Evolutionary conservation across 2,329 filamentous ascomycete species (phyloP).

Genomic region (Zymoseptoria ardabiliae): DNA sequence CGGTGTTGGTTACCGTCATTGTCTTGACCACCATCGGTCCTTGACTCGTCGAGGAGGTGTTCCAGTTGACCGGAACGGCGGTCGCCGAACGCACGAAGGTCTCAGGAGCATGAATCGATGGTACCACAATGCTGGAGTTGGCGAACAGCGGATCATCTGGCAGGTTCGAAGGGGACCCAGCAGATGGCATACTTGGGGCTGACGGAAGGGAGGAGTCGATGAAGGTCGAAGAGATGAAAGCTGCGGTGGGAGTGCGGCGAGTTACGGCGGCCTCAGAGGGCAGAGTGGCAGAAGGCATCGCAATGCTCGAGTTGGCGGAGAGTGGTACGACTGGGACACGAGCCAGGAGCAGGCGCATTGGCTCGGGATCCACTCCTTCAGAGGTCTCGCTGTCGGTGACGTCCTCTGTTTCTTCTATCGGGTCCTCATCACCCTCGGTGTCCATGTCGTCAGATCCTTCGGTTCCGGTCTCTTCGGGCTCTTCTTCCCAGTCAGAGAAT

Average conservation of each 20-base stretch:
- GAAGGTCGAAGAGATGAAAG: background rate
- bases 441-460: background rate
- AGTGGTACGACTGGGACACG: too few species aligned
- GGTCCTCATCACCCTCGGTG: too few species aligned
- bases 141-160: background rate
- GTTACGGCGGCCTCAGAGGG: too few species aligned
- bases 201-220: too few species aligned
- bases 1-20: background rate
- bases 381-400: too few species aligned
- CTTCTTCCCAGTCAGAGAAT: background rate
- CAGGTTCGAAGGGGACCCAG: background rate
- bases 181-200: background rate
- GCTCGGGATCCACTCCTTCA: too few species aligned
- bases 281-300: too few species aligned
- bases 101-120: background rate
- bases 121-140: background rate
- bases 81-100: background rate
- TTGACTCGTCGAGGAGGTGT: background rate
- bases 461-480: background rate
- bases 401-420: too few species aligned
- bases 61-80: background rate
- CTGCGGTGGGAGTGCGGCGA: background rate
- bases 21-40: background rate
- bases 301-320: background rate
- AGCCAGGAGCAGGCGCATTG: too few species aligned